Evolutionary conservation across 140 eudicot species (phyloP).

Genomic region (Flaveria floridana): DNA sequence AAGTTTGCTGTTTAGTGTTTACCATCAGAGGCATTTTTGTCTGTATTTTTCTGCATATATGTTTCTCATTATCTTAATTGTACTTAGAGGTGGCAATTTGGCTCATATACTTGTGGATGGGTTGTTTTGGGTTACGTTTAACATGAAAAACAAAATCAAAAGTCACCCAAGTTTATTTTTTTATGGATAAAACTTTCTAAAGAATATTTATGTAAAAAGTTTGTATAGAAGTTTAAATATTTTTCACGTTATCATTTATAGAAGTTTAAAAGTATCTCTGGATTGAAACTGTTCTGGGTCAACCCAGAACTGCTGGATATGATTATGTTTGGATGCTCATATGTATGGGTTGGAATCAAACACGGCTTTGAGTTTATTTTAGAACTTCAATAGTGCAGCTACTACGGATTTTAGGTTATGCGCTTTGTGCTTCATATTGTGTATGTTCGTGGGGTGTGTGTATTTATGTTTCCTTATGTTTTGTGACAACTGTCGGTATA

Average conservation of each 20-base stretch:
- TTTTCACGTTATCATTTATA: background rate
- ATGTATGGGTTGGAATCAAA: background rate
- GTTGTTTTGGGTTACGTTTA: background rate
- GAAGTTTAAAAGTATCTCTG: no score
- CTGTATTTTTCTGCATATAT: background rate
- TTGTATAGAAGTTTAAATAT: background rate
- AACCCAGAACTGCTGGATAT: no score
- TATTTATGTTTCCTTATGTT: conserved; percentile 7
- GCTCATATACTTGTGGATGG: background rate
- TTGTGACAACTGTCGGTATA: conserved; percentile 5
- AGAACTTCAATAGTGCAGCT: background rate
- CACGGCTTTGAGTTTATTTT: background rate
- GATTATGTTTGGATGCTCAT: no score
- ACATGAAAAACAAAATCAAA: background rate
- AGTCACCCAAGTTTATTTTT: background rate
- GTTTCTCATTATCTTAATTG: background rate
- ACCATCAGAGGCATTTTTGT: background rate
- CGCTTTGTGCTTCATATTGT: no score
- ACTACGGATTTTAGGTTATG: no score
- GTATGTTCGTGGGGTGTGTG: background rate
- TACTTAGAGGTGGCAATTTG: background rate
- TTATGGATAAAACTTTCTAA: background rate
- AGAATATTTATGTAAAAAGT: background rate
- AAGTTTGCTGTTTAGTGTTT: conserved; percentile 23
- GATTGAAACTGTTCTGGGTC: no score